Evolutionary conservation across 305 asterid genomes (phyloP).

Genomic region (Fraxinus floribunda): DNA sequence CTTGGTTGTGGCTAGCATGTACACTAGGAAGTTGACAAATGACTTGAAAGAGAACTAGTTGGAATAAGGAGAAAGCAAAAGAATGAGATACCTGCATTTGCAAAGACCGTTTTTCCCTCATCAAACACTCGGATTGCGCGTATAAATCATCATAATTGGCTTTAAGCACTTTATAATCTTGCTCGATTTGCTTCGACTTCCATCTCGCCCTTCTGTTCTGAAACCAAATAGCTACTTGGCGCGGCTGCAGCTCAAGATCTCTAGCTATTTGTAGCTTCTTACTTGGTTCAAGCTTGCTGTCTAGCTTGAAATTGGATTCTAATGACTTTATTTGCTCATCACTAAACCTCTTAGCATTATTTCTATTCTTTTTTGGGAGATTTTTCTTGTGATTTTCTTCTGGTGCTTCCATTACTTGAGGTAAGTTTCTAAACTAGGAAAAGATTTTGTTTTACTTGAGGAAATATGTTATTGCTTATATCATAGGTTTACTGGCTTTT

Average conservation of each 20-base stretch:
- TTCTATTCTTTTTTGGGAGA: conserved; percentile 20
- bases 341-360: conserved; percentile 51
- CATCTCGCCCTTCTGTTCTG: conserved; percentile 86
- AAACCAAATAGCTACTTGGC: conserved; percentile 92
- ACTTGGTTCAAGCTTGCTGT: conserved; percentile 61
- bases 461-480: background rate
- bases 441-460: background rate
- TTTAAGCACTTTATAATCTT: conserved; percentile 52
- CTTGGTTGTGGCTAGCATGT: background rate
- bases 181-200: conserved; percentile 77
- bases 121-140: conserved; percentile 44
- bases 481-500: background rate
- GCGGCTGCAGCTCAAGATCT: conserved; percentile 72
- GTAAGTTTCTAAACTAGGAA: background rate
- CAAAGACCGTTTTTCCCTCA: conserved; percentile 58
- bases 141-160: conserved; percentile 47
- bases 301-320: conserved; percentile 59
- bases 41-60: background rate
- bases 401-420: conserved; percentile 28
- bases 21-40: background rate
- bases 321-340: conserved; percentile 65
- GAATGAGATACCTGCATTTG: conserved; percentile 48
- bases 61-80: background rate
- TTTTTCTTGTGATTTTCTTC: conserved; percentile 1
- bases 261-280: conserved; percentile 61